phyloP scores from a whole-genome alignment of 202 grass and related monocot genomes.

The Setaria italica region DNA sequence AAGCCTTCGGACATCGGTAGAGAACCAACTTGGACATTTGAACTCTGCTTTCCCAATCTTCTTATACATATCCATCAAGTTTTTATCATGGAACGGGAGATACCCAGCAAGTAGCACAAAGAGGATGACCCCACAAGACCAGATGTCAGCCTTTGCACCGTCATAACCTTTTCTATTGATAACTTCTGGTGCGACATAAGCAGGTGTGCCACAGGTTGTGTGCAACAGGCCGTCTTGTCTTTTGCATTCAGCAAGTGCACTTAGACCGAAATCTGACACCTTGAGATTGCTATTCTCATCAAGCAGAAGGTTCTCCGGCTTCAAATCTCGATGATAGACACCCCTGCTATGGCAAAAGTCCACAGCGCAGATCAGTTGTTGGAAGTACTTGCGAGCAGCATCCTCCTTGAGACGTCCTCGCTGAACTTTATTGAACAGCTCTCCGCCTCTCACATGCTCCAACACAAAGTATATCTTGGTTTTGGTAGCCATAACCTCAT shows the following conservation, averaged over 20 bases:
- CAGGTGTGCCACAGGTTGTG: conserved; percentile 97
- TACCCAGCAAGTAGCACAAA: conserved; percentile 89
- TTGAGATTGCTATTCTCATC: conserved; percentile 93
- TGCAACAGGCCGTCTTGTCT: conserved; percentile 84
- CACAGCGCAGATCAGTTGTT: conserved; percentile 84
- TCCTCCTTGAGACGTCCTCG: conserved; percentile 91
- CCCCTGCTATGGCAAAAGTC: conserved; percentile 93
- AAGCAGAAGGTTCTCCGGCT: conserved; percentile 87
- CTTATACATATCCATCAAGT: conserved; percentile 96
- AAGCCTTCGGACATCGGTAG: conserved; percentile 69
- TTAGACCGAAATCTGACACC: conserved; percentile 89
- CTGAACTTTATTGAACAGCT: conserved; percentile 83
- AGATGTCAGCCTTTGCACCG: conserved; percentile 91
- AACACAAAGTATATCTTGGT: conserved; percentile 89
- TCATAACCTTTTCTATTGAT: conserved; percentile 93
- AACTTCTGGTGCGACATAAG: conserved; percentile 96
- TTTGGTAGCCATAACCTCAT: conserved; percentile 97
- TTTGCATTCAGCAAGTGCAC: conserved; percentile 69
- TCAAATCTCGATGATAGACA: conserved; percentile 92
- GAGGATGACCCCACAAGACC: conserved; percentile 97
- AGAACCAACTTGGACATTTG: conserved; percentile 83
- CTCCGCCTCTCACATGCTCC: conserved; percentile 84
- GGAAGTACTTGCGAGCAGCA: conserved; percentile 84
- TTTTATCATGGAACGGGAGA: conserved; percentile 91
- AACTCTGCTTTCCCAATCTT: conserved; percentile 94